Conservation (phyloP, 345 rosid species). For the Nasturtium officinale region DNA sequence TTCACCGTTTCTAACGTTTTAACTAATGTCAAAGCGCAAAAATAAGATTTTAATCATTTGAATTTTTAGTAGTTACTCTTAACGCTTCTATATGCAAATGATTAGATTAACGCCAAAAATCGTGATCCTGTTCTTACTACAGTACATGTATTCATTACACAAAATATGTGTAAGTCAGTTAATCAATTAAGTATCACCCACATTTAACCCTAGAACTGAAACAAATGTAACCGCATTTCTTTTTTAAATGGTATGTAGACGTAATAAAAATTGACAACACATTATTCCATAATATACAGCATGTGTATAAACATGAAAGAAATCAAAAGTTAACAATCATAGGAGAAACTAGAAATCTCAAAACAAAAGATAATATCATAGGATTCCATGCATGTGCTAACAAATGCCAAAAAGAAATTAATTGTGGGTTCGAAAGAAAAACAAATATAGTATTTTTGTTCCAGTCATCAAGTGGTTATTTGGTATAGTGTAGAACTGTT, state of each 20-base stretch:
- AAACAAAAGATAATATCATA: background rate
- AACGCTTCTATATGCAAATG: background rate
- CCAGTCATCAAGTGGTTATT: conserved; percentile 14
- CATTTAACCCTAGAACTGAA: background rate
- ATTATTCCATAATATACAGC: background rate
- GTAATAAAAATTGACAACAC: background rate
- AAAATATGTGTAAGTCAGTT: background rate
- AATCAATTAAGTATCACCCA: background rate
- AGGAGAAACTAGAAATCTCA: conserved; percentile 6
- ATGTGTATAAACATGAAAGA: background rate
- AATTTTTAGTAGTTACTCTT: no score
- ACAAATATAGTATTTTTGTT: background rate
- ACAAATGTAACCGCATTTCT: background rate
- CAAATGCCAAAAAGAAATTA: conserved; percentile 24
- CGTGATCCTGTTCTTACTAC: background rate
- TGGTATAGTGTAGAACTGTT: conserved; percentile 6
- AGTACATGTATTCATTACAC: background rate
- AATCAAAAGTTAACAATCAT: background rate
- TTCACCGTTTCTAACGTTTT: no score
- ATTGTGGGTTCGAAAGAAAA: conserved; percentile 8
- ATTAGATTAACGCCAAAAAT: background rate
- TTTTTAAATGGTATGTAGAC: background rate
- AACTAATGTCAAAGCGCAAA: background rate
- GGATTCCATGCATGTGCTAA: conserved; percentile 31
- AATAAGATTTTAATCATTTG: background rate